Evolutionary conservation across 208 protist species (phyloP), one percentile per base, ranked within the genome.

Genomic region (Wallacemonas sp.): DNA sequence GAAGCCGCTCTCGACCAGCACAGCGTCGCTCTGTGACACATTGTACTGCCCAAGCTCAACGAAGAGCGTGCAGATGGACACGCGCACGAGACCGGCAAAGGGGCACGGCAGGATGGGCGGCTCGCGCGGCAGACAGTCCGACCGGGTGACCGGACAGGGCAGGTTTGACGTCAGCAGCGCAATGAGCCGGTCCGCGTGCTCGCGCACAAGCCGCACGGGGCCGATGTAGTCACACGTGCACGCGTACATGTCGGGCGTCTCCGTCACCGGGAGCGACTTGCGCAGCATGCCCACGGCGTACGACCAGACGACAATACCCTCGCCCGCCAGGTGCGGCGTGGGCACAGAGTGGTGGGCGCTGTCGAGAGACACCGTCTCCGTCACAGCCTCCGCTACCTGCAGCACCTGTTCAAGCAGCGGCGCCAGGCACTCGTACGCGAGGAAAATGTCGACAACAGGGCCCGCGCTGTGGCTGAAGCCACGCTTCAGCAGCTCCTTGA

Each of bases 391-490:
- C 12, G 32, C 52, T 14, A 42, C 52, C 31, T 18, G 29, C 11
- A 86, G 41, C 18, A 86, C 64, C 16, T 31, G 4, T 46, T 75
- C 78, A 5, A 86, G 46, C 20, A 81, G 67, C 11, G 46, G 36
- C 0, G 68, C 66, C 12, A 86, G 57, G 11, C 82, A 64, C n/a
- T 77, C 66, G 55, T 82, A 71, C 1, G 65, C 42, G 2, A 92
- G 70, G n/a, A 92, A 57, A 11, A 78, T 77, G 50, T 92, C 86
- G 14, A 85, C 81, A 7, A 92, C 45, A 1, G 86, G 86, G 1
- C 86, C 86, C 28, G 86, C 81, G 52, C 74, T 82, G 68, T 89
- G 81, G 59, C 78, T 88, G 63, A 81, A 82, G 14, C 86, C 86
- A 54, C 78, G 83, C 54, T 88, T 87, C 41, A 92, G 57, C 42